Conservation (phyloP, 1,139 yeast species). For the Petasospora rhodanensis region DNA sequence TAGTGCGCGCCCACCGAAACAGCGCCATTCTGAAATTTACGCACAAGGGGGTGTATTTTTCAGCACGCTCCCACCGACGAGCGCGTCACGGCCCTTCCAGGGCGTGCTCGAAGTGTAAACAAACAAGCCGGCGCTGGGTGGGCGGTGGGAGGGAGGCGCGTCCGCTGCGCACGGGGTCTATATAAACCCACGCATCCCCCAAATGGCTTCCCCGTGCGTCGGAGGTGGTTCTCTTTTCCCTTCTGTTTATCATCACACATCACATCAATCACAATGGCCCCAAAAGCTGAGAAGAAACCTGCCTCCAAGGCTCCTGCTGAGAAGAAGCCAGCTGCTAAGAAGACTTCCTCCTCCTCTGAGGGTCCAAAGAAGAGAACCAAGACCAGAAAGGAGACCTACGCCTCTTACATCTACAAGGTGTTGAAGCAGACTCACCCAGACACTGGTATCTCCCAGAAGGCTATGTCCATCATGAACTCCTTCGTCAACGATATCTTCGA, state of each 20-base stretch:
- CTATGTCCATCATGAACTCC: slow-evolving; percentile 99
- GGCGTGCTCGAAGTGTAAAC: slow-evolving; percentile 3
- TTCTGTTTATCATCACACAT: slow-evolving; percentile 7
- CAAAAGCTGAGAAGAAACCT: slow-evolving; percentile 98
- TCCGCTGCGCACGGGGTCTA: slow-evolving; percentile 2
- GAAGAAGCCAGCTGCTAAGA: slow-evolving; percentile 83
- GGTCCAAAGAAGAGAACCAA: slow-evolving; percentile 94
- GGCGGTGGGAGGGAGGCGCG: slow-evolving; percentile 1
- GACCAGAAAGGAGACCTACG: slow-evolving; percentile 98
- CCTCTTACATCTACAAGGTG: slow-evolving; percentile 98
- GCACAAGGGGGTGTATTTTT: neutral
- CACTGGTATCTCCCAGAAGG: slow-evolving; percentile 99
- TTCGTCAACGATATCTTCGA: slow-evolving; percentile 96
- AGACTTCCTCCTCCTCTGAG: slow-evolving; percentile 70
- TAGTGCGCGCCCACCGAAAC: neutral
- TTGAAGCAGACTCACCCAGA: slow-evolving; percentile 99
- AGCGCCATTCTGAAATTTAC: neutral
- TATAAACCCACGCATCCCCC: slow-evolving; percentile 5
- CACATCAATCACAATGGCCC: slow-evolving; percentile 63
- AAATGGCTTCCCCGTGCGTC: neutral
- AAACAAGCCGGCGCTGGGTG: slow-evolving; percentile 1
- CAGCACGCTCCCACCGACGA: too few relatives aligned
- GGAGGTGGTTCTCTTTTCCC: slow-evolving; percentile 1
- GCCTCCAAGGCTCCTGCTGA: slow-evolving; percentile 99
- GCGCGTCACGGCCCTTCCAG: too few relatives aligned